Percentiles rank a stretch among this genome's conserved stretches.
Conservation (phyloP, 2,329 filamentous ascomycete genomes). For the Keithomyces neogunnii region DNA sequence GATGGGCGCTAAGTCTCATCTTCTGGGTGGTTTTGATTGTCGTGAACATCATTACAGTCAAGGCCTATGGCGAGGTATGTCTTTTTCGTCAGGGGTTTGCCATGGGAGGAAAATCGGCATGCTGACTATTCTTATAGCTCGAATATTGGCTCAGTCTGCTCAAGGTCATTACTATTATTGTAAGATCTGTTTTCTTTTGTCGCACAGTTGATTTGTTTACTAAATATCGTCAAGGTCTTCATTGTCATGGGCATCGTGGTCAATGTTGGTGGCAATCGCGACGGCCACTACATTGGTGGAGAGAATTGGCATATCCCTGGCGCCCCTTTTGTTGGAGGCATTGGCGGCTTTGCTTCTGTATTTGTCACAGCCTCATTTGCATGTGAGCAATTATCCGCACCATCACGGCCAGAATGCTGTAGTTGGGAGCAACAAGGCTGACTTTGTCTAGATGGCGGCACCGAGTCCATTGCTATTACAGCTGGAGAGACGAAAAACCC, state of each 20-base stretch:
- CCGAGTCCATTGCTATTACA: conserved; percentile 57
- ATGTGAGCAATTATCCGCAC: conserved; percentile 29
- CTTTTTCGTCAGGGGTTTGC: background rate
- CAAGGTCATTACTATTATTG: conserved; percentile 44
- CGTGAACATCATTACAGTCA: conserved; percentile 25
- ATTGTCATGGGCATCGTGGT: conserved; percentile 52
- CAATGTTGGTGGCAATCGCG: conserved; percentile 43
- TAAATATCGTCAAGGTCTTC: conserved; percentile 32
- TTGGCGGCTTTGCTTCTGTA: conserved; percentile 55
- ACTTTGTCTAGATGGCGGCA: conserved; percentile 32
- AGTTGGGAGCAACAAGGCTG: background rate
- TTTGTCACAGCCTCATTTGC: conserved; percentile 50
- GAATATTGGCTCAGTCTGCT: conserved; percentile 50
- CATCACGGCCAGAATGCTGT: background rate
- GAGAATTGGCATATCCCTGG: conserved; percentile 49
- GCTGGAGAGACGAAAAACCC: conserved; percentile 59
- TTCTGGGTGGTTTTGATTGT: conserved; percentile 48
- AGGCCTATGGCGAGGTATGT: conserved; percentile 25
- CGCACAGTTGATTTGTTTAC: background rate
- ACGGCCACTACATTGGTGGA: conserved; percentile 47
- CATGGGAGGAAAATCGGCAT: background rate
- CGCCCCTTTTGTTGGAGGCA: conserved; percentile 56
- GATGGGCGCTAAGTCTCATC: conserved; percentile 54
- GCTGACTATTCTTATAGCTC: conserved; percentile 23
- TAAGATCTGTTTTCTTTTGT: conserved; percentile 8